These are phyloP conservation scores for Blastobotrys americana DNA, from an alignment of 805 yeast genomes.

Conservation along the genomic window DNA sequence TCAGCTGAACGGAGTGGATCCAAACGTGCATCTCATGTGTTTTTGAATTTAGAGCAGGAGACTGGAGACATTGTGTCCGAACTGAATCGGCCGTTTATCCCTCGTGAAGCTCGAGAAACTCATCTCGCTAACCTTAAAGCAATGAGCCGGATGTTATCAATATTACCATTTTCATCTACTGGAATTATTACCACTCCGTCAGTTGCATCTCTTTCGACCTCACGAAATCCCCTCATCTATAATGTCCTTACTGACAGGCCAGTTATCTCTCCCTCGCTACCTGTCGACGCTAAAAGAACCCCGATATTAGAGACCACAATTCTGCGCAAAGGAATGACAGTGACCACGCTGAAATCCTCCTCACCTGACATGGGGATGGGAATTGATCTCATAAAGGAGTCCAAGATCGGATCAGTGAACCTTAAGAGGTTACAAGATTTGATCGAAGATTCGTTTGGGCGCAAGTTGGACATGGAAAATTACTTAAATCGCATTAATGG, in stretches of 20 bases:
- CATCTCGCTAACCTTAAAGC: constrained; percentile 64
- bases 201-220: constrained; percentile 48
- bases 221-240: constrained; percentile 78
- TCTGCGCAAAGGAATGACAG: constrained; percentile 65
- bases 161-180: constrained; percentile 52
- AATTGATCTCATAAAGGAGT: constrained; percentile 37
- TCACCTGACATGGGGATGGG: constrained; percentile 24
- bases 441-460: constrained; percentile 74
- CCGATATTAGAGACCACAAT: constrained; percentile 71
- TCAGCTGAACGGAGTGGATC: constrained; percentile 66
- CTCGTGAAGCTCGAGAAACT: constrained; percentile 38
- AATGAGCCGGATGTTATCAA: constrained; percentile 50
- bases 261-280: constrained; percentile 81
- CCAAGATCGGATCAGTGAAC: constrained; percentile 40
- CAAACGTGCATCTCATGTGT: constrained; percentile 74
- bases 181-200: constrained; percentile 84
- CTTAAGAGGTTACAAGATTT: constrained; percentile 49
- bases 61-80: constrained; percentile 58
- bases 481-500: constrained; percentile 62
- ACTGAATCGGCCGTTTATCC: constrained; percentile 46
- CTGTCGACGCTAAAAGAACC: constrained; percentile 51
- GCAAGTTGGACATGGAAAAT: constrained; percentile 53
- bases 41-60: constrained; percentile 79
- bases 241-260: constrained; percentile 90
- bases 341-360: constrained; percentile 35